Percentiles rank a stretch among this genome's conserved stretches.
These are phyloP conservation scores for Pseudisothecium myosuroides DNA, from an alignment of 225 moss, liverwort and hornwort genomes.

Conservation along the genomic window DNA sequence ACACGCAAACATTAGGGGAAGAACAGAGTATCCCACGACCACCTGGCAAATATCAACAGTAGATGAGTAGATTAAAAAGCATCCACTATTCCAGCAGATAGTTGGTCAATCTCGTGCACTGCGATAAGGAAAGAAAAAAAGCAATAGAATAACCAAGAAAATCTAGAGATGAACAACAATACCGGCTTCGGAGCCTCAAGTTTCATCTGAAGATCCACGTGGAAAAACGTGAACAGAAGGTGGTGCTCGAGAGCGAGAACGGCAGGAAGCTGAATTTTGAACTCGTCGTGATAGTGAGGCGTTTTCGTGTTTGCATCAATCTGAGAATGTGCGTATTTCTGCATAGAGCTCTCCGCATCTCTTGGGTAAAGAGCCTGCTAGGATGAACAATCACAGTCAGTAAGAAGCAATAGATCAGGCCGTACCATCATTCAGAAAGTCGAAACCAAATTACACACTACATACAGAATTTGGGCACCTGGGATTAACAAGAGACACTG, in stretches of 20 bases:
- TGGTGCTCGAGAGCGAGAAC: constrained; percentile 82
- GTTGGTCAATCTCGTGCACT: not conserved
- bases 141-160: not conserved
- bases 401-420: not conserved
- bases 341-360: constrained; percentile 68
- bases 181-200: constrained; percentile 94
- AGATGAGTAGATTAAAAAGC: not conserved
- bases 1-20: constrained; percentile 71
- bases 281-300: constrained; percentile 86
- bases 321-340: constrained; percentile 90
- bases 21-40: constrained; percentile 87
- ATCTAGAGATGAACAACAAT: not conserved
- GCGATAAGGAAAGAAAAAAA: not conserved
- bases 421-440: not conserved
- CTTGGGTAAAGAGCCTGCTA: constrained; percentile 77
- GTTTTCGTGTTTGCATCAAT: constrained; percentile 73
- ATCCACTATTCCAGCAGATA: not conserved
- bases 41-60: constrained; percentile 50
- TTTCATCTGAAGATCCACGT: constrained; percentile 94
- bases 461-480: not conserved
- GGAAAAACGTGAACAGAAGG: constrained; percentile 91
- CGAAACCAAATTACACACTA: not conserved
- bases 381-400: not conserved
- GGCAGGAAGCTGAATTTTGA: constrained; percentile 84
- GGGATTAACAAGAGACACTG: not conserved